Evolutionary conservation across 176 grass and related monocot genomes (phyloP), one percentile per base, ranked within the genome.

Genomic region (Bothriochloa decipiens): DNA sequence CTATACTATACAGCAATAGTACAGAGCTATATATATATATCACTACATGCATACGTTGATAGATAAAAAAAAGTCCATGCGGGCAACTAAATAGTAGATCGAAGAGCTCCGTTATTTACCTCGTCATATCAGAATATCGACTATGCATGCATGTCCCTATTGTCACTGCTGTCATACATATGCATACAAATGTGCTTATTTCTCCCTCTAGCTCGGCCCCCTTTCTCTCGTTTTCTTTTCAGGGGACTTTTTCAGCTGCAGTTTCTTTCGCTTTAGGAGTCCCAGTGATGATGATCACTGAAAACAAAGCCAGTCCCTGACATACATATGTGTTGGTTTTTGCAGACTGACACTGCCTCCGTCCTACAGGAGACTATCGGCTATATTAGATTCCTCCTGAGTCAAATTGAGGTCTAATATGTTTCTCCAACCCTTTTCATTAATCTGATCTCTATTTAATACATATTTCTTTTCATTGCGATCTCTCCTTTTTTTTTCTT

Each of bases 281-380:
- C 65, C 61, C 0, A 14, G 58, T 55, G 10, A 53, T 86, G 72
- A 63, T 65, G 72, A 66, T 49, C 78, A 72, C 16, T 81, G 77
- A 83, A 84, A 81, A 72, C 60, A 72, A 84, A 89, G 58, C 35
- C 55, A 67, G 36, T 77, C 37, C 72, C 93, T 88, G 88, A 95
- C 84, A 84, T 83, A 40, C 47, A 66, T 18, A 66, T 18, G 23
- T 78, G 41, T 86, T 85, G 29, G 49, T 70, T 85, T 88, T 90
- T 84, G 62, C 86, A 95, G 90, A 95, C 93, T 79, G 93, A 95
- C 88, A 95, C 90, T 69, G 90, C 93, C 57, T 95, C 93, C 74
- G 93, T 95, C 42, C 85, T 95, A 33, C 93, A 92, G 88, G 93
- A 95, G 89, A 89, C 93, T 66, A 87, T 90, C 87, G 90, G 93